phyloP scores from a whole-genome alignment of 768 basidiomycete genomes.

The Kwoniella newhampshirensis region DNA sequence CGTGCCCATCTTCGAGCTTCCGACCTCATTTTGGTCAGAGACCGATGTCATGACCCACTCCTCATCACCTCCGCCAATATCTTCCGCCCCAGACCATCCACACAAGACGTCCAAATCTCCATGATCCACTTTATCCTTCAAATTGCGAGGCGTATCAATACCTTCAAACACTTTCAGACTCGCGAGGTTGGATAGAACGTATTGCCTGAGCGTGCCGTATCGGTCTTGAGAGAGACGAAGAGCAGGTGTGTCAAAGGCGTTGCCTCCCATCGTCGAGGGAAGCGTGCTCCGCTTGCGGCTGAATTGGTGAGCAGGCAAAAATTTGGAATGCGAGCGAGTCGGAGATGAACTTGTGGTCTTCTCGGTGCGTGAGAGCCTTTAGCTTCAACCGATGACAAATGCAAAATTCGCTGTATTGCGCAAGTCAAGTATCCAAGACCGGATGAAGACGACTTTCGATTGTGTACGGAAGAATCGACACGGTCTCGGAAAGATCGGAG shows the following conservation, averaged over 20 bases:
- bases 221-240: conserved; percentile 26
- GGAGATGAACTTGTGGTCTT: no score
- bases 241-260: conserved; percentile 30
- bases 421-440: no score
- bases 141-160: conserved; percentile 12
- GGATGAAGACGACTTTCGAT: no score
- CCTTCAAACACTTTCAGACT: conserved; percentile 4
- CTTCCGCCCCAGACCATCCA: background rate
- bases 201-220: conserved; percentile 11
- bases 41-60: background rate
- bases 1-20: no score
- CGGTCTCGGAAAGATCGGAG: no score
- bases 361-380: no score
- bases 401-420: no score
- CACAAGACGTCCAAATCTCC: conserved; percentile 39
- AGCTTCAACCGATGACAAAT: no score
- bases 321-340: no score
- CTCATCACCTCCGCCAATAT: conserved; percentile 12
- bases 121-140: conserved; percentile 28
- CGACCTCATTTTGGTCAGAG: no score
- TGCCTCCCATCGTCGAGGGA: conserved; percentile 30
- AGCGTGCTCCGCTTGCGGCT: background rate
- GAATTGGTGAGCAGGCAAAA: no score
- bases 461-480: no score
- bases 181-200: conserved; percentile 5